Conservation (phyloP, 371 early-diverging fungal genomes). For the Haplosporangium sp. region DNA sequence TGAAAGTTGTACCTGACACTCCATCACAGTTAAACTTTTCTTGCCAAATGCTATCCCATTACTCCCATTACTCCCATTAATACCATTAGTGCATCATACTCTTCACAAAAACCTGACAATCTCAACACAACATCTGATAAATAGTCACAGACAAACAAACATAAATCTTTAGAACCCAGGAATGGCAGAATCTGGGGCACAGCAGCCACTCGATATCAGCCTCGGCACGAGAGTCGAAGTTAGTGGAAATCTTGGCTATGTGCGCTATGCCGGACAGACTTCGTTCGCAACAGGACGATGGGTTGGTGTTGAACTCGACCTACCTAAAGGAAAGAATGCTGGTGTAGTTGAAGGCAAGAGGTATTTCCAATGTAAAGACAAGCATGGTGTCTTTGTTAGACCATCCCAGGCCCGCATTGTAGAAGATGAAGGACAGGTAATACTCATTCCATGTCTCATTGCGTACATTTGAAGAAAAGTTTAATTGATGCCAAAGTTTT, state of each 20-base stretch:
- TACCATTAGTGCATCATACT: not conserved
- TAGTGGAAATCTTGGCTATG: constrained; percentile 71
- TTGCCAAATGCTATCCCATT: not conserved
- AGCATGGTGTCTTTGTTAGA: constrained; percentile 88
- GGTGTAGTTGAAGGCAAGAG: constrained; percentile 82
- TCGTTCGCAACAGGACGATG: constrained; percentile 82
- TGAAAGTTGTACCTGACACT: constrained; percentile 5
- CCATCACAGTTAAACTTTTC: not conserved
- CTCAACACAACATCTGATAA: not conserved
- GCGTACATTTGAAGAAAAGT: not conserved
- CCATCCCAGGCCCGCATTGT: constrained; percentile 72
- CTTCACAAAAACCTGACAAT: not conserved
- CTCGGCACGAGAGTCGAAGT: constrained; percentile 69
- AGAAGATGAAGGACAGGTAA: constrained; percentile 25
- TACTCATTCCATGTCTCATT: not conserved
- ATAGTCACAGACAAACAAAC: not conserved
- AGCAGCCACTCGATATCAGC: constrained; percentile 55
- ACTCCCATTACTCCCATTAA: not conserved
- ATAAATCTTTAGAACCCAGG: not conserved
- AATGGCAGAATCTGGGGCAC: constrained; percentile 39
- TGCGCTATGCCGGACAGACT: constrained; percentile 79
- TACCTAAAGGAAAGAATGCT: constrained; percentile 80
- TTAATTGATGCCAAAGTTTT: not conserved
- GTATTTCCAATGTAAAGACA: constrained; percentile 83
- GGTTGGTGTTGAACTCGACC: constrained; percentile 84